Base-by-base conservation (phyloP, 768 basidiomycete species). In the Amanita polypyramis region DNA sequence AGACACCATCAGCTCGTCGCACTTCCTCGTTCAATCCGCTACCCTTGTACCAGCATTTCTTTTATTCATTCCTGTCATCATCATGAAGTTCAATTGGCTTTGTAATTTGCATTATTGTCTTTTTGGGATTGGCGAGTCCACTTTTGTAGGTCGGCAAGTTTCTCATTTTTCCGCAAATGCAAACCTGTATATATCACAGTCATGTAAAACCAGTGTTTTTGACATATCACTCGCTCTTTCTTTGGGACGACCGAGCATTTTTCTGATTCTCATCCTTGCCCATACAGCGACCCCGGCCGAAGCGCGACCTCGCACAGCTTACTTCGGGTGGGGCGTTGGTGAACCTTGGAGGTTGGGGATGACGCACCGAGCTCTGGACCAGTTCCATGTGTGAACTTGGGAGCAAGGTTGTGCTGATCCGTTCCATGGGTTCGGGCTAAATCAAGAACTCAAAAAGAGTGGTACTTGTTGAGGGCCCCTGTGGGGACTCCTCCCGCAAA, bases 401-500 rank as follows among this genome's bases (percentile, higher is more conserved):
- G 43, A 9, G 19, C 30, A 15, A n/a, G 39, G 12, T 17, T 12
- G 25, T 49, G 47, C 23, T 35, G 47, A 49, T 30, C 47, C 15
- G 27, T 19, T 30, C 21, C 40, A 42, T 21, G 47, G 32, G 47
- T 49, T 49, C 20, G 20, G 47, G 47, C 33, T 14, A 49, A 41
- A 49, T 34, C 10, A 23, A 49, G 6, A 40, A 47, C 39, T 19
- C 38, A 23, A 47, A 42, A n/a, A 49, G 47, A 42, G 47, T 49
- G 47, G 47, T 49, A 37, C 39, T 38, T 47, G 9, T 42, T 42
- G 38, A 14, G 44, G 11, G 81, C 81, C 74, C 74, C 78, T 79
- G 76, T 80, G 80, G 81, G 84, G 84, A 86, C 85, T 83, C 78
- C 73, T 73, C 73, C 80, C 75, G 69, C 41, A 80, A 65, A 85